A percentile compares a stretch with the other conserved stretches of the same genome.
These are phyloP conservation scores for Thymus quinquecostatus DNA, from an alignment of 257 asterid species.

Conservation along the genomic window DNA sequence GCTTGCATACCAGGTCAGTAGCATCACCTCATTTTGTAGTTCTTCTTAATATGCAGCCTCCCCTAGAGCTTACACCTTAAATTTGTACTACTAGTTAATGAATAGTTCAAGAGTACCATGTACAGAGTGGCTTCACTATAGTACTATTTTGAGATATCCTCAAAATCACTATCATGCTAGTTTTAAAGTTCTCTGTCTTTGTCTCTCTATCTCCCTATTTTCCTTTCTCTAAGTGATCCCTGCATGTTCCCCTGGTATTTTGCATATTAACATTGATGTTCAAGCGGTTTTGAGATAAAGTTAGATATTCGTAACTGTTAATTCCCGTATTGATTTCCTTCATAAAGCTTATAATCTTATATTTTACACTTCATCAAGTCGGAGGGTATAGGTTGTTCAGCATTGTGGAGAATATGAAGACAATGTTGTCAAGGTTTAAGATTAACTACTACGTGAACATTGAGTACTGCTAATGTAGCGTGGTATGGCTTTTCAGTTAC, in stretches of 20 bases:
- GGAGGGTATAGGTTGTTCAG: not conserved
- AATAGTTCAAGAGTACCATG: not conserved
- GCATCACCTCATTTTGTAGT: not conserved
- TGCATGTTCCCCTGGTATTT: not conserved
- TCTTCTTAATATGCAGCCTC: too few relatives aligned
- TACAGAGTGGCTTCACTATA: not conserved
- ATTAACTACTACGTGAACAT: not conserved
- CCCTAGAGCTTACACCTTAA: too few relatives aligned
- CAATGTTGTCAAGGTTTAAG: not conserved
- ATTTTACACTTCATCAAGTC: not conserved
- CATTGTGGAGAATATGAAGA: not conserved
- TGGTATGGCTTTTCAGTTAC: not conserved
- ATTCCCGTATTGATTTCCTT: not conserved
- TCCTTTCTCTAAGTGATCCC: not conserved
- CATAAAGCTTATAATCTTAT: not conserved
- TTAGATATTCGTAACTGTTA: not conserved
- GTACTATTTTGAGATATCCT: not conserved
- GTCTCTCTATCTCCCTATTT: not conserved
- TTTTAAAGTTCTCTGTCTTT: not conserved
- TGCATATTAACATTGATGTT: not conserved
- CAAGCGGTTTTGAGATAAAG: not conserved
- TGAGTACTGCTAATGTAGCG: not conserved
- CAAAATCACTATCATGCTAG: not conserved
- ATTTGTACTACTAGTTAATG: not conserved
- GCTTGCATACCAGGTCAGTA: constrained; percentile 90